Base-by-base conservation (phyloP, 1,284 basidiomycete species). In the Termitomyces sp. region DNA sequence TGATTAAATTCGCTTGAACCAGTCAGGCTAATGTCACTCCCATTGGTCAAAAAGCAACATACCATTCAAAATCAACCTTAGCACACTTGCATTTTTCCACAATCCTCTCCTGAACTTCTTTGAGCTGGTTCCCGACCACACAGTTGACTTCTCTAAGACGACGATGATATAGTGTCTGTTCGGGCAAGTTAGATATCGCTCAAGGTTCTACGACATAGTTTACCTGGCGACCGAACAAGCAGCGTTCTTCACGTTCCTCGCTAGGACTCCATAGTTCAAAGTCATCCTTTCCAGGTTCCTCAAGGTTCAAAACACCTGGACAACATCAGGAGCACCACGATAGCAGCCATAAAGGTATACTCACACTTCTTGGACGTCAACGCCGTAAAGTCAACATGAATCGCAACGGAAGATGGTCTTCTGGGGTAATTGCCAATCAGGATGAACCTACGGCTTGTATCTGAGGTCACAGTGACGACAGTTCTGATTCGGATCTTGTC, bases 221-320 rank as follows among this genome's bases (percentile, higher is more conserved):
- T 50, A 90, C 91, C 77, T 88, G 86, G 56, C 88, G 80, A 26
- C 94, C 94, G 62, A 97, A 97, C 13, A 97, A 66, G 71, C 90
- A 92, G 52, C 75, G 71, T 67, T 93, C 88, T 78, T 79, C 54
- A 72, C 94, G 81, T 49, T 84, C 83, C 64, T 94, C 87, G 53
- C 88, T 89, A 0, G 94, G 94, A 67, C 88, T 92, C 94, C 95
- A 97, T 3, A 95, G 70, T 68, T 97, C 94, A 65, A 97, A 97
- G 69, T 97, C 94, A 63, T 97, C 93, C 44, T 84, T 72, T 30
- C 78, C 79, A 3, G 92, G 86, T 63, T 96, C 73, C 1, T 90
- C 78, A 3, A 79, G 52, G 59, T 81, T 80, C 44, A 93, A 71
- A 0, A 77, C 70, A 68, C 92, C 92, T 94, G 57, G 1, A 57